phyloP scores from a whole-genome alignment of 768 basidiomycete species.

The Mycena capillaripes region DNA sequence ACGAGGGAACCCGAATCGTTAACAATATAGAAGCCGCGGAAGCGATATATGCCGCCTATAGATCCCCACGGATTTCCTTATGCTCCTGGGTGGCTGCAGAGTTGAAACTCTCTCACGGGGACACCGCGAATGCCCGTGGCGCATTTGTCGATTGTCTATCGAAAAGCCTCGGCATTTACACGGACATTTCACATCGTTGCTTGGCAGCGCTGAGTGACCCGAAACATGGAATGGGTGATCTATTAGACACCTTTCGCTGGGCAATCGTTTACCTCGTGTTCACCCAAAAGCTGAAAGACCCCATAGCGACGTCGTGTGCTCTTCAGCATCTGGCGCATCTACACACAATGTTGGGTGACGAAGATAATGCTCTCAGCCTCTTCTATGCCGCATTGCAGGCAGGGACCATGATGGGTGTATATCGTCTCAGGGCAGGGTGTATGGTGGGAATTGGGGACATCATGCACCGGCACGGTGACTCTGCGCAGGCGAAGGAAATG shows the following conservation, averaged over 20 bases:
- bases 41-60: too few species aligned
- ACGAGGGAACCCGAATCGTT: too few species aligned
- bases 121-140: too few species aligned
- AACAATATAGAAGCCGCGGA: too few species aligned
- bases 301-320: not conserved
- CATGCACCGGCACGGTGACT: not conserved
- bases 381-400: not conserved
- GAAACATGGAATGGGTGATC: not conserved
- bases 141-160: too few species aligned
- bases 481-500: not conserved
- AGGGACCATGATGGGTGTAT: not conserved
- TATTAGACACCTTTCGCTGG: not conserved
- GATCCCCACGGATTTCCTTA: too few species aligned
- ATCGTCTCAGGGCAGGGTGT: not conserved
- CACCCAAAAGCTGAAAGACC: not conserved
- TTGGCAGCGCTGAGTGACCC: not conserved
- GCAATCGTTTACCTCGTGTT: not conserved
- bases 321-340: not conserved
- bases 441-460: not conserved
- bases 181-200: not conserved
- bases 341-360: not conserved
- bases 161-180: too few species aligned
- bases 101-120: too few species aligned
- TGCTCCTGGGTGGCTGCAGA: too few species aligned
- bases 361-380: not conserved